phyloP scores from a whole-genome alignment of 2,329 filamentous ascomycete species.

The Penicillium corylophilum region DNA sequence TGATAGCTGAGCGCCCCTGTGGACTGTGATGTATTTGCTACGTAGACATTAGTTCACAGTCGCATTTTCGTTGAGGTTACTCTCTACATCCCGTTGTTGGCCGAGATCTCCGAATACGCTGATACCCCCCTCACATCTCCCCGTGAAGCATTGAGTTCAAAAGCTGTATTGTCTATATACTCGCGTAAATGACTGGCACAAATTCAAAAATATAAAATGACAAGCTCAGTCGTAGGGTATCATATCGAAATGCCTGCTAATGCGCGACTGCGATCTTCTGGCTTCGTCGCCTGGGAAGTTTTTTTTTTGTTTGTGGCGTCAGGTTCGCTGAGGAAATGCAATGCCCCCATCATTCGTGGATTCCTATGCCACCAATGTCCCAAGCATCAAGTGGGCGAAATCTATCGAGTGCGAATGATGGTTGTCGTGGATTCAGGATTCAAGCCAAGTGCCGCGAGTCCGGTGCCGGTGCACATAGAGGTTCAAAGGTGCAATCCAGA shows the following conservation, averaged over 20 bases:
- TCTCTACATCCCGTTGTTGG: not conserved
- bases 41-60: not conserved
- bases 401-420: not conserved
- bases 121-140: not conserved
- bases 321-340: constrained; percentile 17
- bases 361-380: not conserved
- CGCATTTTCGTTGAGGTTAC: not conserved
- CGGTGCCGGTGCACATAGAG: not conserved
- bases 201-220: constrained; percentile 18
- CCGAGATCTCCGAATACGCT: not conserved
- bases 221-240: constrained; percentile 44
- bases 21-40: not conserved
- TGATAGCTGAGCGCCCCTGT: not conserved
- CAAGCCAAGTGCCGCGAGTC: not conserved
- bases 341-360: constrained; percentile 1
- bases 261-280: constrained; percentile 37
- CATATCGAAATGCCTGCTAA: constrained; percentile 46
- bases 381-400: not conserved
- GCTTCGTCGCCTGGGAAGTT: constrained; percentile 21
- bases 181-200: constrained; percentile 6
- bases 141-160: not conserved
- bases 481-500: not conserved
- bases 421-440: not conserved
- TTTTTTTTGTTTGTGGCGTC: constrained; percentile 17
- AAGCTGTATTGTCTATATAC: constrained; percentile 6